These are phyloP conservation scores for Pythium apleroticum DNA, from an alignment of 352 stramenopile species.

Conservation along the genomic window DNA sequence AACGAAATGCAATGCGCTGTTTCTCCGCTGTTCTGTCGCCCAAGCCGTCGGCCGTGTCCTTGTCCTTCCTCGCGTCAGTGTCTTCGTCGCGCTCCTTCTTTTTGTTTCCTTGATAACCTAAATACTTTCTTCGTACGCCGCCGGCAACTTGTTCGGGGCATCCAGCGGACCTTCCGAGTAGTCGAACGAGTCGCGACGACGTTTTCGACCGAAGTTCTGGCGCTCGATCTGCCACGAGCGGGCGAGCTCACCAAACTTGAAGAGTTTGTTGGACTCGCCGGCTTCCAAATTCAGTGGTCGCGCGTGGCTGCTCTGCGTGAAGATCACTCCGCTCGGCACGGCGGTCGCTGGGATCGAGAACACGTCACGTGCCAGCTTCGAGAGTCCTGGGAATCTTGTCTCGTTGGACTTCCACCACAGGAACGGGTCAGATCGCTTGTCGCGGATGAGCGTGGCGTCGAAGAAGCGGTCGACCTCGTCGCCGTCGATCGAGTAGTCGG, in stretches of 20 bases:
- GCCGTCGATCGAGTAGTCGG: conserved; percentile 74
- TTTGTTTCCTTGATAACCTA: conserved; percentile 38
- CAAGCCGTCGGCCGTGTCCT: neutral
- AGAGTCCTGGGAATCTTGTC: conserved; percentile 65
- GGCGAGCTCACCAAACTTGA: conserved; percentile 73
- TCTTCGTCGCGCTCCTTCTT: neutral
- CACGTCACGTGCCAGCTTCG: conserved; percentile 74
- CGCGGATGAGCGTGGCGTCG: conserved; percentile 72
- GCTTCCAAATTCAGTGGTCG: conserved; percentile 55
- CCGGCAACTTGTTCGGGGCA: conserved; percentile 46
- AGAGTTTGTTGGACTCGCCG: conserved; percentile 68
- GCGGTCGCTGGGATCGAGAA: conserved; percentile 72
- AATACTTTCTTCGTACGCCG: conserved; percentile 89
- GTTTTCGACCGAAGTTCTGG: conserved; percentile 73
- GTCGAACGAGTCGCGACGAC: conserved; percentile 75
- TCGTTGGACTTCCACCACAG: conserved; percentile 86
- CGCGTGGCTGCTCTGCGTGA: conserved; percentile 64
- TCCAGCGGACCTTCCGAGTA: conserved; percentile 65
- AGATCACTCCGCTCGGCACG: conserved; percentile 65
- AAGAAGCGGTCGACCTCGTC: conserved; percentile 85
- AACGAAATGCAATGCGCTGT: neutral
- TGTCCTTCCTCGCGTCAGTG: conserved; percentile 10
- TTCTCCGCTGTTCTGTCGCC: neutral
- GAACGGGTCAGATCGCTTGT: conserved; percentile 79
- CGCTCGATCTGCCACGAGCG: conserved; percentile 80